Percentiles rank a stretch among this genome's conserved stretches.
These are phyloP conservation scores for Monoraphidium neglectum DNA, from an alignment of 139 green algal species.

Conservation along the genomic window DNA sequence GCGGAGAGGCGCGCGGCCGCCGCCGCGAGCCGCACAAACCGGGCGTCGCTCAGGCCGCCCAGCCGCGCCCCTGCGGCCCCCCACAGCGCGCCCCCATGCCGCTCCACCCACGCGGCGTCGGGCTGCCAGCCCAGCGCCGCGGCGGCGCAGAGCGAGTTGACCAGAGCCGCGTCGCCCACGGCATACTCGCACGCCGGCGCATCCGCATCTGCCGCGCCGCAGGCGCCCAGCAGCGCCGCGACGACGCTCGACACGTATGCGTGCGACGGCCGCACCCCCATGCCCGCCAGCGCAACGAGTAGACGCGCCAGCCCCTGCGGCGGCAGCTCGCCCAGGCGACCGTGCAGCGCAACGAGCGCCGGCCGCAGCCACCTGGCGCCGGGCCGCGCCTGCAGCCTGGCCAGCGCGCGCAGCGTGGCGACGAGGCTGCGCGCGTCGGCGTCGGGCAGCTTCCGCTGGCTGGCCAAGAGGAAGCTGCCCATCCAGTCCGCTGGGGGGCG, in stretches of 20 bases:
- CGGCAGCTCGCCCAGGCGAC: conserved; percentile 3
- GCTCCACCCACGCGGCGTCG: too few species aligned
- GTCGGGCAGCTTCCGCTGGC: conserved; percentile 11
- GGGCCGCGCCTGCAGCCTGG: not conserved
- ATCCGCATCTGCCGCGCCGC: not conserved
- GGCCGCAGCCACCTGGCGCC: conserved; percentile 6
- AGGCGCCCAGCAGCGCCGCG: not conserved
- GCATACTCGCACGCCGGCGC: too few species aligned
- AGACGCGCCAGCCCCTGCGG: not conserved
- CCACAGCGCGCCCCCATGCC: too few species aligned
- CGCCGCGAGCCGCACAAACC: not conserved
- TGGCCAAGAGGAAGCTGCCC: conserved; percentile 19
- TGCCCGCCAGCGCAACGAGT: conserved; percentile 5
- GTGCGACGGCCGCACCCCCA: conserved; percentile 5
- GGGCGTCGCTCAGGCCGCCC: not conserved
- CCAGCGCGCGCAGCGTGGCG: not conserved
- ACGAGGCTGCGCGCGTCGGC: conserved; percentile 2
- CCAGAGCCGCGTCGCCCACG: too few species aligned
- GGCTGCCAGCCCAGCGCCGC: too few species aligned
- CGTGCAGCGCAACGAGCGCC: conserved; percentile 19
- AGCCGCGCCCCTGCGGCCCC: too few species aligned
- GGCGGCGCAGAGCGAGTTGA: too few species aligned
- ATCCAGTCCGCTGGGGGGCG: conserved; percentile 18
- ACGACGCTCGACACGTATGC: conserved; percentile 16
- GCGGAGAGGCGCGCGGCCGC: not conserved